These are phyloP conservation scores for Cystobasidium tubakii DNA, from an alignment of 768 basidiomycete genomes.

Conservation along the genomic window DNA sequence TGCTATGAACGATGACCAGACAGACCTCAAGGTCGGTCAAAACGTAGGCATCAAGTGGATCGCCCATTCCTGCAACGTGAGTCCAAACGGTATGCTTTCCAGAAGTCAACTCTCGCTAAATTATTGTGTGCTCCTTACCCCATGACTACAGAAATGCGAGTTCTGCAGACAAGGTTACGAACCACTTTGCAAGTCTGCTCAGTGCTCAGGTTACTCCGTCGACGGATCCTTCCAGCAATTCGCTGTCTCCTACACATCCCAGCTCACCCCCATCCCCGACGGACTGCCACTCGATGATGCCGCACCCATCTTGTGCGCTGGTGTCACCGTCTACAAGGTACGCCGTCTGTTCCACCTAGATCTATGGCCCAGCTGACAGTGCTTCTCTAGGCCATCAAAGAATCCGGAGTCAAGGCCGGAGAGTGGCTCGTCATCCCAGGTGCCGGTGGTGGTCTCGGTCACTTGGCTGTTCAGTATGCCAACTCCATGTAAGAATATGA, in stretches of 20 bases:
- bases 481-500: conserved; percentile 53
- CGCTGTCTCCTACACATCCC: conserved; percentile 59
- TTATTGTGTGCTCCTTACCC: conserved; percentile 58
- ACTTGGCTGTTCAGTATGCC: conserved; percentile 72
- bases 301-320: conserved; percentile 63
- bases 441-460: conserved; percentile 42
- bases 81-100: too few species aligned
- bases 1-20: conserved; percentile 66
- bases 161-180: conserved; percentile 47
- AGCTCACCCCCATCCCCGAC: conserved; percentile 75
- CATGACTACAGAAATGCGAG: conserved; percentile 51
- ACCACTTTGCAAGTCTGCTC: conserved; percentile 43
- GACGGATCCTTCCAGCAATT: conserved; percentile 54
- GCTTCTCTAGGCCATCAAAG: conserved; percentile 60
- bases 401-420: conserved; percentile 60
- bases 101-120: too few species aligned
- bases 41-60: conserved; percentile 48
- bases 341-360: neutral
- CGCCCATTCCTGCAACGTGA: conserved; percentile 44
- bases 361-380: conserved; percentile 61
- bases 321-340: conserved; percentile 48
- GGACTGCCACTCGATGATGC: conserved; percentile 56
- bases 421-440: conserved; percentile 65
- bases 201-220: conserved; percentile 61
- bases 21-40: conserved; percentile 67